Percentiles rank a stretch among this genome's conserved stretches.
phyloP scores from a whole-genome alignment of 257 asterid species.

The Cruciata laevipes region DNA sequence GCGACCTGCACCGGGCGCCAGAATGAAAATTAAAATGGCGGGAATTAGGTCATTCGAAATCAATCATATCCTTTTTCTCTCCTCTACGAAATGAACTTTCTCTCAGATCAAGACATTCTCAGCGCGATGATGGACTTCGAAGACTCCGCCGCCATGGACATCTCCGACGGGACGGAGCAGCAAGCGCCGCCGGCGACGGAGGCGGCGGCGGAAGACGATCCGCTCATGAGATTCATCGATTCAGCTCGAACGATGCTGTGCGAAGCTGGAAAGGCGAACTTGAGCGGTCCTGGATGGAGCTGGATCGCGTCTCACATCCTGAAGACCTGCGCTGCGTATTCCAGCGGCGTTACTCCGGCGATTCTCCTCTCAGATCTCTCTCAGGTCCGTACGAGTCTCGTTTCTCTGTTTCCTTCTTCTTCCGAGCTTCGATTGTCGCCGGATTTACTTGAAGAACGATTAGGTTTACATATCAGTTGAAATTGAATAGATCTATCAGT shows the following conservation, averaged over 20 bases:
- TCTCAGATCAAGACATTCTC: conserved; percentile 23
- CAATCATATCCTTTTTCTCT: background rate
- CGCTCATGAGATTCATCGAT: conserved; percentile 60
- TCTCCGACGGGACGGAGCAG: conserved; percentile 16
- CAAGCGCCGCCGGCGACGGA: conserved; percentile 4
- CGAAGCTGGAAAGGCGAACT: conserved; percentile 31
- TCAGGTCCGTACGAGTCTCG: conserved; percentile 33
- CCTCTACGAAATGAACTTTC: conserved; percentile 8
- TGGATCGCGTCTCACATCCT: conserved; percentile 76
- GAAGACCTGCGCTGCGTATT: conserved; percentile 60
- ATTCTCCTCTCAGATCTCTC: conserved; percentile 90
- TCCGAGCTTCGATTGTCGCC: background rate
- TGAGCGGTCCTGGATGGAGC: conserved; percentile 65
- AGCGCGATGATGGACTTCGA: conserved; percentile 30
- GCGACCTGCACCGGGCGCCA: background rate
- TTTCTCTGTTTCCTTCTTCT: conserved; percentile 2
- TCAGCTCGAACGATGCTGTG: conserved; percentile 45
- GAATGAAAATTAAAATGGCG: background rate
- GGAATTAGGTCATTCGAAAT: background rate
- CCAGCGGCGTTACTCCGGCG: conserved; percentile 95
- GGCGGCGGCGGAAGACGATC: conserved; percentile 34
- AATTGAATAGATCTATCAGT: background rate
- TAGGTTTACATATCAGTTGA: background rate
- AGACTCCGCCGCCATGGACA: conserved; percentile 41
- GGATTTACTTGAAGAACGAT: too few species aligned